Conservation (phyloP, 176 grass and related monocot species). For the Carex kokanica region DNA sequence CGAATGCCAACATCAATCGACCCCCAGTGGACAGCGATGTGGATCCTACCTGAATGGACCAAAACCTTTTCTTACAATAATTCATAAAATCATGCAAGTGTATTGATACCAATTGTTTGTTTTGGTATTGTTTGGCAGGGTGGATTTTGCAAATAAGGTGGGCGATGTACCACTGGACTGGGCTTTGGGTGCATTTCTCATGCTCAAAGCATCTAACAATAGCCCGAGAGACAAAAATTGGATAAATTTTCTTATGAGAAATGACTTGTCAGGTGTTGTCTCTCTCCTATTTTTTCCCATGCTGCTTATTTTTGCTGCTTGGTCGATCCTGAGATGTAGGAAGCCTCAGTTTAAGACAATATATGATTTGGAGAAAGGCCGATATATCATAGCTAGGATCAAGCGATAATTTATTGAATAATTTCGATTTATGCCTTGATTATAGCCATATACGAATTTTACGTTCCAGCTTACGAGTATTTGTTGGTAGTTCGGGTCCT, state of each 20-base stretch:
- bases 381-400: constrained; percentile 56
- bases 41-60: not conserved
- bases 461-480: not conserved
- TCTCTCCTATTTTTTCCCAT: constrained; percentile 39
- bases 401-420: constrained; percentile 37
- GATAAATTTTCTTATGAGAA: constrained; percentile 25
- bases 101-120: not conserved
- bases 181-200: constrained; percentile 82
- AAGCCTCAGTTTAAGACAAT: constrained; percentile 54
- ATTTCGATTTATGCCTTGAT: not conserved
- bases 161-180: constrained; percentile 59
- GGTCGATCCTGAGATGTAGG: constrained; percentile 52
- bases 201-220: constrained; percentile 39
- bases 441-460: not conserved
- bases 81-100: not conserved
- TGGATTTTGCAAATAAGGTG: constrained; percentile 72
- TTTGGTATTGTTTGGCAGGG: constrained; percentile 41
- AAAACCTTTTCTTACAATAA: not conserved
- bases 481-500: not conserved
- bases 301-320: constrained; percentile 51
- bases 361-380: constrained; percentile 73
- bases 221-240: constrained; percentile 47
- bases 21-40: not conserved
- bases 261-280: constrained; percentile 37
- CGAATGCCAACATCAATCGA: not conserved